Percentiles rank a stretch among this genome's conserved stretches.
Conservation (phyloP, 2,329 filamentous ascomycete genomes). For the Aspergillus sp. region DNA sequence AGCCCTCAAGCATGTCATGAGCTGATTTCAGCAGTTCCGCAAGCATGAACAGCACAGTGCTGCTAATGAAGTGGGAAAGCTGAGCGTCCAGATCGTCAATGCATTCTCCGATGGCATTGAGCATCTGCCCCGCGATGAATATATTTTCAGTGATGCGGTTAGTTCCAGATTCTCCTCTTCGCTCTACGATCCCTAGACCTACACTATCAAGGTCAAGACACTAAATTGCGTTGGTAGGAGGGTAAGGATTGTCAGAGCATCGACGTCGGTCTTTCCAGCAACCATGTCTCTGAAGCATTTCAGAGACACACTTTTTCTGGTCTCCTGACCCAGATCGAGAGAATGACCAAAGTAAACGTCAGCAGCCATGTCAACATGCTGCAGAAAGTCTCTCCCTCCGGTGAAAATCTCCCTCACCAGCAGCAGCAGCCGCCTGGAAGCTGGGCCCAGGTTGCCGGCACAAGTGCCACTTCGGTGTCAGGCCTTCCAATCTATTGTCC, state of each 20-base stretch:
- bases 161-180: background rate
- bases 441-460: conserved; percentile 21
- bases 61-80: conserved; percentile 37
- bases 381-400: conserved; percentile 3
- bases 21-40: conserved; percentile 26
- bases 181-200: background rate
- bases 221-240: conserved; percentile 1
- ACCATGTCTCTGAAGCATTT: conserved; percentile 1
- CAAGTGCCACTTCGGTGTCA: conserved; percentile 3
- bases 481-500: conserved; percentile 4
- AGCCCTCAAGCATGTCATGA: background rate
- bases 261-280: background rate
- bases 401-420: conserved; percentile 3
- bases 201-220: background rate
- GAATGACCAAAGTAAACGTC: conserved; percentile 7
- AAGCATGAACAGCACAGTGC: conserved; percentile 27
- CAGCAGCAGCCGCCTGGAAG: conserved; percentile 12
- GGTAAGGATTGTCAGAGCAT: background rate
- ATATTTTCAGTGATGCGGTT: conserved; percentile 20
- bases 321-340: conserved; percentile 15
- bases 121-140: conserved; percentile 19
- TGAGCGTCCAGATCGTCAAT: conserved; percentile 32
- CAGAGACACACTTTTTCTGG: conserved; percentile 15
- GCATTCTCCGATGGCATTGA: conserved; percentile 32
- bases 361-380: conserved; percentile 2